These are phyloP conservation scores for Mortierella sp. DNA, from an alignment of 371 early-diverging fungal genomes.

Conservation along the genomic window DNA sequence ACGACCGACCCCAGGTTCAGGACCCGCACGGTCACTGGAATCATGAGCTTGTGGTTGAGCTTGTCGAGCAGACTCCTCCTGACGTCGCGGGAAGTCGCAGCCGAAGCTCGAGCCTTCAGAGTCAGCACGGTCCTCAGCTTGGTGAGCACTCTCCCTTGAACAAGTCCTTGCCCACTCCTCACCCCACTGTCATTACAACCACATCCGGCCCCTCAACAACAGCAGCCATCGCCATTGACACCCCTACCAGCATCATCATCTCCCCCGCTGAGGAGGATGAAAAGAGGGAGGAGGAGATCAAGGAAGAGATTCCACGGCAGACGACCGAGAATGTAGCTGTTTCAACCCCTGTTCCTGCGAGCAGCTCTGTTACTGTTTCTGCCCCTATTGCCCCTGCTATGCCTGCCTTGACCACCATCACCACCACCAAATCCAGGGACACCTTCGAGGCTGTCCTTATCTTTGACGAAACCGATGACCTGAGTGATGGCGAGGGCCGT, in stretches of 20 bases:
- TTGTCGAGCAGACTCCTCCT: conserved; percentile 40
- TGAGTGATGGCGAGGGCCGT: conserved; percentile 44
- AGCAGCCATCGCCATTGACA: background rate
- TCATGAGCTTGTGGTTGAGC: conserved; percentile 45
- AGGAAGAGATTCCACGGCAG: background rate
- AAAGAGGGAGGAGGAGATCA: conserved; percentile 3
- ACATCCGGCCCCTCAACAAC: background rate
- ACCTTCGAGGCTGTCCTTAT: conserved; percentile 38
- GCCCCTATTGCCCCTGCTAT: background rate
- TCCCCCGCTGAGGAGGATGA: conserved; percentile 3
- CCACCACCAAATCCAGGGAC: conserved; percentile 16
- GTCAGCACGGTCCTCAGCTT: conserved; percentile 13
- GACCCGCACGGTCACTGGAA: conserved; percentile 44
- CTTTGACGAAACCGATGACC: conserved; percentile 51
- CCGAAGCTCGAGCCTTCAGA: conserved; percentile 48
- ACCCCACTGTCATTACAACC: background rate
- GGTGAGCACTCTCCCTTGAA: background rate
- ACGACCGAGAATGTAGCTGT: background rate
- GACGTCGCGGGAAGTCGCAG: conserved; percentile 16
- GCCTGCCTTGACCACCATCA: background rate
- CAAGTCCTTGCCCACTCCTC: conserved; percentile 8
- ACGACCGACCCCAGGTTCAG: conserved; percentile 20
- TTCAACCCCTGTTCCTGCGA: conserved; percentile 13
- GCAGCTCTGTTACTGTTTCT: background rate
- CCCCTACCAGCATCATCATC: background rate